Percentiles rank a stretch among this genome's conserved stretches.
phyloP scores from a whole-genome alignment of 2,329 filamentous ascomycete genomes.

The Colletotrichum cordylinicola region DNA sequence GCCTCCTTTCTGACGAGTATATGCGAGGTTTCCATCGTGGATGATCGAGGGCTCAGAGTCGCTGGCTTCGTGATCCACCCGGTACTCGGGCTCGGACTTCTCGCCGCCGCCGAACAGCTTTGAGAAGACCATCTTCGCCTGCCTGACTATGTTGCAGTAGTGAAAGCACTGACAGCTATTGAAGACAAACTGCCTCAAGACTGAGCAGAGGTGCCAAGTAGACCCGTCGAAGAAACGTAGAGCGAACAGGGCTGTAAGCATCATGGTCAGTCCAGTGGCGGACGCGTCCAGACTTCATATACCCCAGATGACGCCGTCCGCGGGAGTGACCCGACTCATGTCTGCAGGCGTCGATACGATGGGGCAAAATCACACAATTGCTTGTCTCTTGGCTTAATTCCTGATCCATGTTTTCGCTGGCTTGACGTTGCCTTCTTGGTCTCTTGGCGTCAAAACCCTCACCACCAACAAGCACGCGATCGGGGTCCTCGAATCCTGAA shows the following conservation, averaged over 20 bases:
- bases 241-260: not conserved
- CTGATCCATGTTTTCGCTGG: not conserved
- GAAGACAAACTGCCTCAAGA: not conserved
- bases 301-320: not conserved
- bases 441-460: not conserved
- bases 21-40: constrained; percentile 46
- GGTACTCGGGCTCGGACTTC: not conserved
- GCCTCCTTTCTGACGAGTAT: constrained; percentile 45
- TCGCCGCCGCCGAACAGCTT: constrained; percentile 10
- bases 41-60: constrained; percentile 32
- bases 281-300: not conserved
- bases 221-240: not conserved
- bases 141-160: not conserved
- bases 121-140: constrained; percentile 3
- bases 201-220: not conserved
- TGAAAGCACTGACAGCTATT: not conserved
- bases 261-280: not conserved
- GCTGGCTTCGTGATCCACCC: constrained; percentile 18
- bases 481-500: not conserved
- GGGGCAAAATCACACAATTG: constrained; percentile 14
- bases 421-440: not conserved
- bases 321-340: not conserved
- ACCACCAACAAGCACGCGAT: constrained; percentile 5
- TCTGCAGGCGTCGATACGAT: not conserved
- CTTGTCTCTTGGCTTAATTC: constrained; percentile 5